Evolutionary conservation across 306 rosid species (phyloP), one percentile per base, ranked within the genome.

Genomic region (Corylus heterophylla): DNA sequence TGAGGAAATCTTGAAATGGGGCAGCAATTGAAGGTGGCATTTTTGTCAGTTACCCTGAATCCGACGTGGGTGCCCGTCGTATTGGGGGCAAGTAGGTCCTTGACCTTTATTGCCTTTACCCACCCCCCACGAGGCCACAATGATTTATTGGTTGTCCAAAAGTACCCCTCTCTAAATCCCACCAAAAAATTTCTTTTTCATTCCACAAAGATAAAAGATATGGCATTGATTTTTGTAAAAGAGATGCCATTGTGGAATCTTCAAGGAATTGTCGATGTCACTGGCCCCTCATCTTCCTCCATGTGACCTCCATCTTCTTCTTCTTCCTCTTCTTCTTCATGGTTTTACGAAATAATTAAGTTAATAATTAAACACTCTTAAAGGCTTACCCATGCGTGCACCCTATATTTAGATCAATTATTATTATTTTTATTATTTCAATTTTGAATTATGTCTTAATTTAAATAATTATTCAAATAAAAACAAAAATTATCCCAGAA

Each of bases 51-150:
- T 87, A 78, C 80, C 85, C 69, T 73, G 71, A 81, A 64, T 89
- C 93, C 87, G 77, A 90, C 91, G 89, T 89, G 88, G 84, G 54
- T 92, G 94, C 88, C 88, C 89, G 83, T 90, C 89, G 89, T 83
- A 86, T 89, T 85, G 91, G 91, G 80, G 79, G 83, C 97, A 84
- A 59, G 83, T 86, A 82, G 97, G 93, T 16, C 95, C 94, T 82
- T 3, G 1, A 0, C 73, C 86, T 88, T 89, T 86, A 87, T 89
- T 92, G 87, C 86, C 83, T 79, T 85, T 80, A 81, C 86, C 84
- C 83, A 89, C 86, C 69, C 73, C 61, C 76, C 55, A 17, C 71
- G 39, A 42, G 69, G 71, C 47, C 76, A 35, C 51, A 77, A 2
- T 50, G 0, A 7, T 20, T 42, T 66, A 8, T 2, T 8, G 2